Evolutionary conservation across 768 basidiomycete genomes (phyloP), one percentile per base, ranked within the genome.

Genomic region (Macrocybe gigantea): DNA sequence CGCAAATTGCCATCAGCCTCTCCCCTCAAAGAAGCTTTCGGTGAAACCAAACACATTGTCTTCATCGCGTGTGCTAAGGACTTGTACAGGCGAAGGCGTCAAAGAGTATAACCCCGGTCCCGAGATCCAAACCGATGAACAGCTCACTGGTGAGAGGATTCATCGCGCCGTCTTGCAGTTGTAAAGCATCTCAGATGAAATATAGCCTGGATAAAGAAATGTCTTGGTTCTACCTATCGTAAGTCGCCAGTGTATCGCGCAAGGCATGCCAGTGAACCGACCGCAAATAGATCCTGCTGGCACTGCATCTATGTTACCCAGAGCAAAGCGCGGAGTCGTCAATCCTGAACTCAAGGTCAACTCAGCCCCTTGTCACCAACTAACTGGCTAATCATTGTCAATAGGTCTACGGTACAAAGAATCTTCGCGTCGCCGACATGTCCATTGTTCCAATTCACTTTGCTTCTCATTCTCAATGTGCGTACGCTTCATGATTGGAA

Each of bases 401-500:
- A 38, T 33, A 74, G 72, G 79, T 82, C 0, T 80, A 82, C 52
- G 80, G 78, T 1, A 80, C 80, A 2, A 66, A 58, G 40, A 81
- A 81, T 50, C 46, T 82, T n/a, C 71, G 80, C 6, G 69, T 82
- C 5, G 76, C 68, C 7, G 78, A 80, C 54, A 45, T 80, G n/a
- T 78, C 77, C 4, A 63, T 80, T 43, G 57, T 79, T 6, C 79
- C 80, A 2, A 57, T 80, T 44, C 78, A 77, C 39, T 61, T 79
- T 44, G 67, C 68, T 5, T 67, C 71, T 3, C 77, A 79, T 52
- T 61, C 74, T 3, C 71, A 75, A 63, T 52, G 75, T 75, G 38
- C 15, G 61, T 41, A 41, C 12, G 11, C 45, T 34, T 2, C 31
- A 22, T 22, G 39, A 51, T 8, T 44, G 33, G 34, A 11, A 38